Conservation (phyloP, 192 early-diverging fungal species). For the Diversispora eburnea region DNA sequence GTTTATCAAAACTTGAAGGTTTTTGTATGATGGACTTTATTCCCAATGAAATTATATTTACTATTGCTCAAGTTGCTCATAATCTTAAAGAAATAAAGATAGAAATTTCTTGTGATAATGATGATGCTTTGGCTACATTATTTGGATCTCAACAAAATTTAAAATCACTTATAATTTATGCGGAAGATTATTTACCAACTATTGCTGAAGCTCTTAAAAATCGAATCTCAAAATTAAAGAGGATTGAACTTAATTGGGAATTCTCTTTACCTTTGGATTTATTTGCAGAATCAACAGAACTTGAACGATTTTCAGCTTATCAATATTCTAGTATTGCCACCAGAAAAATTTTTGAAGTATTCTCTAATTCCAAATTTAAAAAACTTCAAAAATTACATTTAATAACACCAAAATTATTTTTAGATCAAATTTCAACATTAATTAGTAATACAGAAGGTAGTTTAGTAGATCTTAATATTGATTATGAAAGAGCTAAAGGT, state of each 20-base stretch:
- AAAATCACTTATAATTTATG: neutral
- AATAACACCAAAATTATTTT: slow-evolving; percentile 4
- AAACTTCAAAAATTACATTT: neutral
- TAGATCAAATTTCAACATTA: neutral
- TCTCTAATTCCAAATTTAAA: neutral
- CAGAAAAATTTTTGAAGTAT: neutral
- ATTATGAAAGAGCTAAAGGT: neutral
- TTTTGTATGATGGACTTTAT: neutral
- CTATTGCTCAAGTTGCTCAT: neutral
- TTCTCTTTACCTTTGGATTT: neutral
- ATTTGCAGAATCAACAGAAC: neutral
- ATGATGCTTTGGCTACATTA: neutral
- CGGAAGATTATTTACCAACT: slow-evolving; percentile 1
- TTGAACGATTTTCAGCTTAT: neutral
- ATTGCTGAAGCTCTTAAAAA: neutral
- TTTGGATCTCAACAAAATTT: neutral
- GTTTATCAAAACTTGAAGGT: neutral
- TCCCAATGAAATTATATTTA: slow-evolving; percentile 2
- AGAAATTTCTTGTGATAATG: neutral
- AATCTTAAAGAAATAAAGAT: neutral
- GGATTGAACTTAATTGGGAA: slow-evolving; percentile 1
- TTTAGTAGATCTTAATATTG: neutral
- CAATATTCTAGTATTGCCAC: neutral
- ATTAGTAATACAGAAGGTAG: neutral
- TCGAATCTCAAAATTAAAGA: neutral